Percentiles rank a stretch among this genome's conserved stretches.
Evolutionary conservation across 148 eudicot genomes (phyloP).

Genomic region (Limonium bicolor): DNA sequence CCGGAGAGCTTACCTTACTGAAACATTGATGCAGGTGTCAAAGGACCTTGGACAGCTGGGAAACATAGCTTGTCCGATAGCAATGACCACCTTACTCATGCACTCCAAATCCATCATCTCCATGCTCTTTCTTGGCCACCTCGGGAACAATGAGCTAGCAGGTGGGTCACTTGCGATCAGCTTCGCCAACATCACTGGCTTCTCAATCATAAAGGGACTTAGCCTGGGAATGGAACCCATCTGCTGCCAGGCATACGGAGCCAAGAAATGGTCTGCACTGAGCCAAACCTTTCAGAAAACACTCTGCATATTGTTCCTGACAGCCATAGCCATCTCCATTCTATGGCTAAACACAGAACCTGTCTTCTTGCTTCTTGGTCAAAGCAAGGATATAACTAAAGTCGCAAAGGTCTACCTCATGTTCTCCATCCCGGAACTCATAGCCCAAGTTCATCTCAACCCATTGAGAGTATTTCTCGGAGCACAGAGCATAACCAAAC

Average conservation of each 20-base stretch:
- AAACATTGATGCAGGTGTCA: slow-evolving; percentile 33
- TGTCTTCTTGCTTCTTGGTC: slow-evolving; percentile 37
- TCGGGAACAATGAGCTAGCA: slow-evolving; percentile 55
- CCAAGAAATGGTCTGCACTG: slow-evolving; percentile 39
- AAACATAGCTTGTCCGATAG: slow-evolving; percentile 42
- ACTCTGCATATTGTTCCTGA: slow-evolving; percentile 38
- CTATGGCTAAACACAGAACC: slow-evolving; percentile 76
- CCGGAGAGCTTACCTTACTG: too few relatives aligned
- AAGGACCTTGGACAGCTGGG: slow-evolving; percentile 46
- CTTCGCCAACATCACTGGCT: slow-evolving; percentile 78
- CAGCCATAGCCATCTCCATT: slow-evolving; percentile 35
- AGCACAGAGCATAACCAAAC: slow-evolving; percentile 48
- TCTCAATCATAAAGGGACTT: slow-evolving; percentile 78
- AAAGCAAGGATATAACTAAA: slow-evolving; percentile 40
- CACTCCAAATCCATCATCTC: slow-evolving; percentile 67
- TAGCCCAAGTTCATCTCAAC: slow-evolving; percentile 45
- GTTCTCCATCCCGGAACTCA: slow-evolving; percentile 55
- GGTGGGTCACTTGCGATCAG: slow-evolving; percentile 81
- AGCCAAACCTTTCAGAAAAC: slow-evolving; percentile 61
- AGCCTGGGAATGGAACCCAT: slow-evolving; percentile 91
- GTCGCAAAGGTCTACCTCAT: slow-evolving; percentile 53
- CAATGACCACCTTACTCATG: slow-evolving; percentile 38
- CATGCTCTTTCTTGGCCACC: slow-evolving; percentile 64
- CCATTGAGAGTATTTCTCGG: slow-evolving; percentile 57
- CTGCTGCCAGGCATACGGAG: slow-evolving; percentile 87